Evolutionary conservation across 2,329 filamentous ascomycete species (phyloP).

Genomic region (Tolypocladium cylindrosporum): DNA sequence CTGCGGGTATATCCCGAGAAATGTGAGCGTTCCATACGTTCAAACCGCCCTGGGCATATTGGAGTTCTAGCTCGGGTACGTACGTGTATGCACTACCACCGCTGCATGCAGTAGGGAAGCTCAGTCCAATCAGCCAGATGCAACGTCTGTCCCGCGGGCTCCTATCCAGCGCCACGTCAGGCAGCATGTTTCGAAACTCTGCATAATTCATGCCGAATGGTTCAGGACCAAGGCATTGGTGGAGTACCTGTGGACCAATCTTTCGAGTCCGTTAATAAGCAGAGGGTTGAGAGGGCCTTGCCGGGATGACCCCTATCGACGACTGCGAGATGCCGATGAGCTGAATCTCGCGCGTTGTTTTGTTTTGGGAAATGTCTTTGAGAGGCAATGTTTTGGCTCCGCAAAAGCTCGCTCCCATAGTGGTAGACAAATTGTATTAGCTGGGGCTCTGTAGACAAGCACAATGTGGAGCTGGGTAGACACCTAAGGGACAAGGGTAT

Average conservation of each 20-base stretch:
- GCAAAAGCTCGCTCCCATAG: fast-evolving
- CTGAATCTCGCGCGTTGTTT: not conserved
- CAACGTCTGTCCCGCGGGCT: not conserved
- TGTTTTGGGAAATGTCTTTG: not conserved
- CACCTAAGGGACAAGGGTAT: too few species aligned
- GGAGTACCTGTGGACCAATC: not conserved
- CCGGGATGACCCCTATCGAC: not conserved
- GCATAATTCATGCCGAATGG: not conserved
- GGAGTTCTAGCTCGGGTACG: not conserved
- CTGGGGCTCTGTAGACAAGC: not conserved
- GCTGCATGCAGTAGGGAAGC: not conserved
- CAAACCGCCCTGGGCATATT: not conserved
- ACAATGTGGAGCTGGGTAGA: not conserved
- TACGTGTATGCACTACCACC: not conserved
- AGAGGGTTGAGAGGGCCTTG: not conserved
- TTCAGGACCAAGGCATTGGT: not conserved
- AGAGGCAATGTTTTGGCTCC: not conserved
- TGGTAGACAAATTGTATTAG: not conserved
- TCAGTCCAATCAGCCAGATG: not conserved
- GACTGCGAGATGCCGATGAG: not conserved
- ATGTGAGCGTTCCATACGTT: not conserved
- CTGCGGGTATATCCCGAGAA: not conserved
- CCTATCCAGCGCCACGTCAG: not conserved
- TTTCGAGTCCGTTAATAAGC: not conserved
- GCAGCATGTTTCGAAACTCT: not conserved